These are phyloP conservation scores for Zygosaccharomyces sapae DNA, from an alignment of 1,139 yeast genomes.

Conservation along the genomic window DNA sequence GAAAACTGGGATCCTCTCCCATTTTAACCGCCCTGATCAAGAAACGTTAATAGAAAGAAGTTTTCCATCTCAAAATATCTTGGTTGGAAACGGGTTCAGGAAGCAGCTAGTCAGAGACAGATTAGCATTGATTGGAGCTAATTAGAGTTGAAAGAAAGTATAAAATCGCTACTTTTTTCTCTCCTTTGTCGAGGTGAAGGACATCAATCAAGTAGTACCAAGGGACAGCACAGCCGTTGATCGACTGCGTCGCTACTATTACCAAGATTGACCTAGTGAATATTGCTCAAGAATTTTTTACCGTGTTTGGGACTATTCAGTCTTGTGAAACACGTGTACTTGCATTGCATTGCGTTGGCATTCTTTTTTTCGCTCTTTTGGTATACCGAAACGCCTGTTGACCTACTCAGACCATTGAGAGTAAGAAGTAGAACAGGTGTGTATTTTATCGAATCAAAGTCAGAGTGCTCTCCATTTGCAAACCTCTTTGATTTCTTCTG, in stretches of 20 bases:
- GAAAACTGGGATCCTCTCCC: background rate
- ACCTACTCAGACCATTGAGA: background rate
- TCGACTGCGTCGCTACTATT: background rate
- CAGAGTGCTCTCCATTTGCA: background rate
- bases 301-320: background rate
- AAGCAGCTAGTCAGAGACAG: too few species aligned
- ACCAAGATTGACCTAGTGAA: background rate
- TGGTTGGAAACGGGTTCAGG: too few species aligned
- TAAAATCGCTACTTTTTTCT: too few species aligned
- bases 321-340: background rate
- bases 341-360: background rate
- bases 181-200: background rate
- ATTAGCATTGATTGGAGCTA: too few species aligned
- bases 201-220: background rate
- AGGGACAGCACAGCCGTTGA: background rate
- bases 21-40: background rate
- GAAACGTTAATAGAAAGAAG: background rate
- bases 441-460: background rate
- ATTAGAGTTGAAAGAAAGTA: too few species aligned
- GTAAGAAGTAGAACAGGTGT: background rate
- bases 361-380: background rate
- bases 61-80: background rate
- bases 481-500: background rate
- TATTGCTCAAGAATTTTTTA: background rate
- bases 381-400: background rate